Conservation (phyloP, 768 basidiomycete genomes). For the Panaeolus cyanescens region DNA sequence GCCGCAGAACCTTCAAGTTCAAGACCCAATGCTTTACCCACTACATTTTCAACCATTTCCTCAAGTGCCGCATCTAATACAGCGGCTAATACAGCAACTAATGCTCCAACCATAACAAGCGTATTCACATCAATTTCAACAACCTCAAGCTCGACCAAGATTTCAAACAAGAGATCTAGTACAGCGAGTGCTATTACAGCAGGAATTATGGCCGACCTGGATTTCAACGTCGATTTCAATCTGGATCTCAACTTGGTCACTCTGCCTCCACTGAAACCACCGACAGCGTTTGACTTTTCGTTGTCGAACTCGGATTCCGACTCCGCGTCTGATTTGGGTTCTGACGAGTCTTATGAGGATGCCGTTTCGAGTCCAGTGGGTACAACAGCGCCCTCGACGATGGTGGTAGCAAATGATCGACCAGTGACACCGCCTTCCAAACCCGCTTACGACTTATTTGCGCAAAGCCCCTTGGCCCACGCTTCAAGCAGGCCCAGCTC, state of each 20-base stretch:
- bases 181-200: not conserved
- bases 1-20: not conserved
- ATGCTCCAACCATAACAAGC: not conserved
- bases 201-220: not conserved
- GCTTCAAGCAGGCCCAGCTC: not conserved
- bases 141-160: not conserved
- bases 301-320: not conserved
- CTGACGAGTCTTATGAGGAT: not conserved
- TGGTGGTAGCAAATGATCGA: not conserved
- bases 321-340: not conserved
- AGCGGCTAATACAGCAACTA: not conserved
- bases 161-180: not conserved
- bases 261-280: not conserved
- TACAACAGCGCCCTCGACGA: not conserved
- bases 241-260: conserved; percentile 1
- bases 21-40: not conserved
- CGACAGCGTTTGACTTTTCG: not conserved
- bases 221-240: not conserved
- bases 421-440: not conserved
- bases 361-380: not conserved
- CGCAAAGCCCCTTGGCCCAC: no score
- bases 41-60: not conserved
- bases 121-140: not conserved
- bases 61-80: not conserved
- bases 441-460: no score